These are phyloP conservation scores for Fistulifera solaris DNA, from an alignment of 108 stramenopile species.

Conservation along the genomic window DNA sequence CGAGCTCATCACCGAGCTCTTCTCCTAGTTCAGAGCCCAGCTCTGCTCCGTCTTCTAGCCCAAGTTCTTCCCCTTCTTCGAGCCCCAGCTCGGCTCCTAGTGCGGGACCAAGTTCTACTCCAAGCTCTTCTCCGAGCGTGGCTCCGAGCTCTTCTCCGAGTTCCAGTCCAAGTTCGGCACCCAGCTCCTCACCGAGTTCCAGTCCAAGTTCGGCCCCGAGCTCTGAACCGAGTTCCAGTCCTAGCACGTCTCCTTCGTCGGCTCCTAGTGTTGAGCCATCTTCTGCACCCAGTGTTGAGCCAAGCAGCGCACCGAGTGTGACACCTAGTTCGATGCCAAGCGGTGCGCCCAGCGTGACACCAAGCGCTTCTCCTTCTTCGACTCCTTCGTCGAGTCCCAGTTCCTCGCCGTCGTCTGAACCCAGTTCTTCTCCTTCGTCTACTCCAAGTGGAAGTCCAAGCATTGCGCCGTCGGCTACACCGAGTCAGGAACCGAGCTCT, in stretches of 20 bases:
- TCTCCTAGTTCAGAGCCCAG: too few relatives aligned
- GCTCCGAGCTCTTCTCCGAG: not conserved
- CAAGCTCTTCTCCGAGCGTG: not conserved
- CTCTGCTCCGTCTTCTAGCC: not conserved
- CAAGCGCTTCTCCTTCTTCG: not conserved
- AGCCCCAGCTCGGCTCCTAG: too few relatives aligned
- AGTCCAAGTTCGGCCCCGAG: not conserved
- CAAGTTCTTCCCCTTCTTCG: too few relatives aligned
- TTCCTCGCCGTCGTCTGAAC: not conserved
- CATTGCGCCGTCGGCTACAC: too few relatives aligned
- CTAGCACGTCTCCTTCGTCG: not conserved
- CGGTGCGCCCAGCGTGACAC: not conserved
- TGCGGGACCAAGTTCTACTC: not conserved
- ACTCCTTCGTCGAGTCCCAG: not conserved
- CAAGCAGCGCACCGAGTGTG: not conserved
- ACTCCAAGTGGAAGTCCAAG: too few relatives aligned
- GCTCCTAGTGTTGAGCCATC: not conserved
- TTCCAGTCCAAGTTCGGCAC: not conserved
- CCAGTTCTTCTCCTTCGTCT: too few relatives aligned
- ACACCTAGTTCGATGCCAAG: not conserved
- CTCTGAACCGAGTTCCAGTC: too few relatives aligned
- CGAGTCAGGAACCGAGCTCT: not conserved
- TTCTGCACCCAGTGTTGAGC: not conserved
- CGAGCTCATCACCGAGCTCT: too few relatives aligned
- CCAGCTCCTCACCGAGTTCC: not conserved